Evolutionary conservation across 192 early-diverging fungal species (phyloP).

Genomic region (Coemansia sp.): DNA sequence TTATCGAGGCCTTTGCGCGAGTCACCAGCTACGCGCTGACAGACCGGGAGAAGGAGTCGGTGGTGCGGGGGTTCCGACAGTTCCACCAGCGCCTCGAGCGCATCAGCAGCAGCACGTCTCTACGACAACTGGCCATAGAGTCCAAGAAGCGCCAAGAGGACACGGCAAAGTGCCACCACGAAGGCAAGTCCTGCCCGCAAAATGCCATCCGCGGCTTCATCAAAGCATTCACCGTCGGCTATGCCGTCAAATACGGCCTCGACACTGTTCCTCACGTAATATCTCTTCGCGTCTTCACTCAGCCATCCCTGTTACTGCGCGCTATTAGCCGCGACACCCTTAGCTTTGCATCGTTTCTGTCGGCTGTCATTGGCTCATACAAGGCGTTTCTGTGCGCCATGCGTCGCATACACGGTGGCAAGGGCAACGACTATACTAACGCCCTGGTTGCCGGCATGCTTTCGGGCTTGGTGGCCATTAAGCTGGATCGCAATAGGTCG

Average conservation of each 20-base stretch:
- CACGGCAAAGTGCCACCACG: constrained; percentile 55
- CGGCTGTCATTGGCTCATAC: constrained; percentile 62
- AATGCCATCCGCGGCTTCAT: constrained; percentile 64
- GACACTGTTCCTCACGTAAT: constrained; percentile 55
- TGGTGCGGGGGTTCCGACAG: constrained; percentile 56
- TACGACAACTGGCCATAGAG: constrained; percentile 37
- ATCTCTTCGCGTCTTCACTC: constrained; percentile 52
- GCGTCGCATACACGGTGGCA: constrained; percentile 49
- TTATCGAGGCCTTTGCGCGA: constrained; percentile 61
- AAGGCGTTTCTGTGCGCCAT: constrained; percentile 62
- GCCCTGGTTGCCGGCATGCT: constrained; percentile 64
- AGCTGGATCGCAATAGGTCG: constrained; percentile 59
- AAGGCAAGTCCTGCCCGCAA: constrained; percentile 63
- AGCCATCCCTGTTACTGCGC: constrained; percentile 33
- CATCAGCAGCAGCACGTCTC: constrained; percentile 55
- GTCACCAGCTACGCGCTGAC: constrained; percentile 63
- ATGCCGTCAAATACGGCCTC: constrained; percentile 59
- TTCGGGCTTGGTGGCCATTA: constrained; percentile 59
- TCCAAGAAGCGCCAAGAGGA: constrained; percentile 18
- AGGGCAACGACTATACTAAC: constrained; percentile 57
- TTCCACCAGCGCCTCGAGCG: constrained; percentile 68
- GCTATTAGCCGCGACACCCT: constrained; percentile 56
- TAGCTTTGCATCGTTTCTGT: constrained; percentile 67
- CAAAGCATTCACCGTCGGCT: constrained; percentile 63
- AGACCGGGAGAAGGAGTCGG: constrained; percentile 63